Evolutionary conservation across 768 basidiomycete species (phyloP), one percentile per base, ranked within the genome.

Genomic region (Galerina marginata): DNA sequence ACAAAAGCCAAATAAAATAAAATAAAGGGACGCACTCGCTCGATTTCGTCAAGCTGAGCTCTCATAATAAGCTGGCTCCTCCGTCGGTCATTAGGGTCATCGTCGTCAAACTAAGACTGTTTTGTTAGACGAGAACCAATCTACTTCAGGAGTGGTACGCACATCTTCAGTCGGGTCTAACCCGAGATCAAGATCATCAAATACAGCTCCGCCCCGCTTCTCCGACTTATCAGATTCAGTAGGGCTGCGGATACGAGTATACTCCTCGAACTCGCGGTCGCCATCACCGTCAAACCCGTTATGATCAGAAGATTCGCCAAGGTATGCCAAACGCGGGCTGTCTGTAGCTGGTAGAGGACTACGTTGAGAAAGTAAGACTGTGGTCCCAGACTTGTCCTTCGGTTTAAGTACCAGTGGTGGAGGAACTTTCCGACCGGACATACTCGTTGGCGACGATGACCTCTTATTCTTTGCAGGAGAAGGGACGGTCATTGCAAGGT

Each of bases 11-110:
- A 25, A 20, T 20, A 20, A 44, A 16, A 25, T 7, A 49, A 42
- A 36, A 43, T 26, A 37, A 25, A 48, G 26, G 47, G 33, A 67
- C 67, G 6, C 61, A 79, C 91, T 80, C 82, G 83, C 69, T 94
- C 92, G 48, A 94, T 89, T 72, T 90, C 89, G 69, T 94, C 92
- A 23, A 94, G 75, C 70, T 89, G 84, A 15, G 87, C 86, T 65
- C 81, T 86, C 86, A 93, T 86, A 44, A 89, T 74, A 64, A 86
- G 82, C 65, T 93, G 92, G 70, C 91, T 93, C 68, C 83, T 84
- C 43, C 91, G 82, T 59, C 84, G 83, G 73, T 92, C 91, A 67
- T 91, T 80, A 45, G 89, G 88, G 66, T 92, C 91, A 64, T 85
- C 77, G 46, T 86, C 83, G 60, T 91, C 88, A 65, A 83, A 88